phyloP scores from a whole-genome alignment of 257 asterid genomes.

The Solanum chmielewskii region DNA sequence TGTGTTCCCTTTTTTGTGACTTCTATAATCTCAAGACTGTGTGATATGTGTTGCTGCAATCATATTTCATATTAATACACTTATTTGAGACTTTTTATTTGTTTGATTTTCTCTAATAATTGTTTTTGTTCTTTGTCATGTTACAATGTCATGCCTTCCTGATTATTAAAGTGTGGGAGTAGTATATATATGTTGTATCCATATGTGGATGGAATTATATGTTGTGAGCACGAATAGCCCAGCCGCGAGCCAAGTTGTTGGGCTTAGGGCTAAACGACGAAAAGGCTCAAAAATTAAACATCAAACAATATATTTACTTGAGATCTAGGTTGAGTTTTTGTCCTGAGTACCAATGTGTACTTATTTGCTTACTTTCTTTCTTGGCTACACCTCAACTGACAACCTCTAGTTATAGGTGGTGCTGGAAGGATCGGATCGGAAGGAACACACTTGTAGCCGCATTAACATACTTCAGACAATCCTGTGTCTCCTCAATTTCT shows the following conservation, averaged over 20 bases:
- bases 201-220: not conserved
- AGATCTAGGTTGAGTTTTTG: not conserved
- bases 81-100: not conserved
- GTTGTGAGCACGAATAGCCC: not conserved
- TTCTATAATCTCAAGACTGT: not conserved
- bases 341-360: too few relatives aligned
- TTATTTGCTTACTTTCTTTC: too few relatives aligned
- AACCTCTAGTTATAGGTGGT: too few relatives aligned
- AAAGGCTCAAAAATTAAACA: not conserved
- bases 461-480: too few relatives aligned
- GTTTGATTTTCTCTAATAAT: not conserved
- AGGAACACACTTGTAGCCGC: not conserved
- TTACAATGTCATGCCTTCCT: not conserved
- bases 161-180: not conserved
- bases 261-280: not conserved
- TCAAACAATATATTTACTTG: not conserved
- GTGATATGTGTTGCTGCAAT: not conserved
- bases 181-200: not conserved
- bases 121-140: not conserved
- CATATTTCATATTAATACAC: not conserved
- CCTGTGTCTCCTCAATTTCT: not conserved
- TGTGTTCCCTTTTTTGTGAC: not conserved
- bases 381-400: too few relatives aligned
- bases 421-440: not conserved
- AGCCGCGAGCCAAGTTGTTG: not conserved